A percentile compares a stretch with the other conserved stretches of the same genome.
These are phyloP conservation scores for Xylariaceae sp. DNA, from an alignment of 2,329 filamentous ascomycete species.

Conservation along the genomic window DNA sequence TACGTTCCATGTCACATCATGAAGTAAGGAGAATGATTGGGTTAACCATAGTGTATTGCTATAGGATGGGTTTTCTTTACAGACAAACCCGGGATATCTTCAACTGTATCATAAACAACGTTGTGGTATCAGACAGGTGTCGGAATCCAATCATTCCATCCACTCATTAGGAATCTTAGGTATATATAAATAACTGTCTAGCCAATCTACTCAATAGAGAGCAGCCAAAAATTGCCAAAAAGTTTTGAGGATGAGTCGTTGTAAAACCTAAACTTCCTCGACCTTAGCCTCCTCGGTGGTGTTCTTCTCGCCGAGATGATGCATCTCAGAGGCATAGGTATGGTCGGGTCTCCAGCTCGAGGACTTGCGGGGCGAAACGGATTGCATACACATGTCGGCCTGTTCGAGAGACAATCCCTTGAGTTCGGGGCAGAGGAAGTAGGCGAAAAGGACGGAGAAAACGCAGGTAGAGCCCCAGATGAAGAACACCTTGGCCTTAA, in stretches of 20 bases:
- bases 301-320: slow-evolving; percentile 20
- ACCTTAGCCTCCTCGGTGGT: slow-evolving; percentile 14
- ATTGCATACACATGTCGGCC: slow-evolving; percentile 61
- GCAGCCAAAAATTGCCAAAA: slow-evolving; percentile 4
- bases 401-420: slow-evolving; percentile 72
- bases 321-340: slow-evolving; percentile 33
- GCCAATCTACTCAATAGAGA: slow-evolving; percentile 10
- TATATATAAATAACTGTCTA: slow-evolving; percentile 6
- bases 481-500: slow-evolving; percentile 49
- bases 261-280: slow-evolving; percentile 31
- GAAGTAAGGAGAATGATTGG: not conserved
- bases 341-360: slow-evolving; percentile 32
- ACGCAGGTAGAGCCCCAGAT: slow-evolving; percentile 59
- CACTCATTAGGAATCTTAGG: slow-evolving; percentile 9
- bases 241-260: not conserved
- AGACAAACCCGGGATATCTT: slow-evolving; percentile 7
- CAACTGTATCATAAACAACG: slow-evolving; percentile 12
- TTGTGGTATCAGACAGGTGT: not conserved
- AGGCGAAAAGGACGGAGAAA: slow-evolving; percentile 52
- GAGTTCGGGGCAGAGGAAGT: slow-evolving; percentile 64
- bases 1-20: not conserved
- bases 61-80: slow-evolving; percentile 1
- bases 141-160: not conserved
- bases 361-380: slow-evolving; percentile 40
- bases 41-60: slow-evolving; percentile 2